phyloP scores from a whole-genome alignment of 2,329 filamentous ascomycete species.

The Triangularia setosa region DNA sequence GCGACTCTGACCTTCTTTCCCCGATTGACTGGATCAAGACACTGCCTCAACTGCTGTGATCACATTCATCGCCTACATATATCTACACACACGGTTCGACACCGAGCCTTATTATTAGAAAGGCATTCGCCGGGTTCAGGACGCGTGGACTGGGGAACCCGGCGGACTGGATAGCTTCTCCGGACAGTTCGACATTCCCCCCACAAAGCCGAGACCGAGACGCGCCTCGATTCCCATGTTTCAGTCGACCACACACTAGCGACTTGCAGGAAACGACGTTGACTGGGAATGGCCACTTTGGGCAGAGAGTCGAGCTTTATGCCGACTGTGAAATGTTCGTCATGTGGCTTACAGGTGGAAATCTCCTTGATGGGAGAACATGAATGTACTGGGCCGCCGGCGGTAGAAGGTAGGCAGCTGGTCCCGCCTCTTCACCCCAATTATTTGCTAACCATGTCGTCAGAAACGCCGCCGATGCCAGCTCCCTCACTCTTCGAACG shows the following conservation, averaged over 20 bases:
- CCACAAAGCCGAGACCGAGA: slow-evolving; percentile 5
- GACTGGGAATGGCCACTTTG: slow-evolving; percentile 41
- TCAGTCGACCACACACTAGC: not conserved
- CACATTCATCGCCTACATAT: not conserved
- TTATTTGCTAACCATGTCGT: slow-evolving; percentile 22
- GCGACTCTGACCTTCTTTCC: not conserved
- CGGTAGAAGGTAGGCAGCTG: slow-evolving; percentile 43
- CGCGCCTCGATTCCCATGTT: slow-evolving; percentile 13
- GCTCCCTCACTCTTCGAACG: slow-evolving; percentile 33
- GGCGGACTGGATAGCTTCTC: slow-evolving; percentile 14
- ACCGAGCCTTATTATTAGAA: too few species aligned
- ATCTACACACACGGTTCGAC: not conserved
- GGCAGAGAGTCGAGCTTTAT: slow-evolving; percentile 65
- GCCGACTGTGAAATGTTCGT: slow-evolving; percentile 84
- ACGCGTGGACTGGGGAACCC: slow-evolving; percentile 13
- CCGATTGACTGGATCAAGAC: not conserved
- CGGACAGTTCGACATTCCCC: slow-evolving; percentile 6
- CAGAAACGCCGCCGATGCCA: slow-evolving; percentile 37
- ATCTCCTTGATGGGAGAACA: slow-evolving; percentile 86
- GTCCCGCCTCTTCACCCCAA: slow-evolving; percentile 7
- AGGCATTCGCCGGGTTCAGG: slow-evolving; percentile 10
- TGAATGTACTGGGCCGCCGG: slow-evolving; percentile 52
- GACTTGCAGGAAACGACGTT: slow-evolving; percentile 10
- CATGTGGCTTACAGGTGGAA: slow-evolving; percentile 71
- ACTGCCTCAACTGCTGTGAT: not conserved